Evolutionary conservation across 176 grass and related monocot species (phyloP).

Genomic region (Lolium multiflorum): DNA sequence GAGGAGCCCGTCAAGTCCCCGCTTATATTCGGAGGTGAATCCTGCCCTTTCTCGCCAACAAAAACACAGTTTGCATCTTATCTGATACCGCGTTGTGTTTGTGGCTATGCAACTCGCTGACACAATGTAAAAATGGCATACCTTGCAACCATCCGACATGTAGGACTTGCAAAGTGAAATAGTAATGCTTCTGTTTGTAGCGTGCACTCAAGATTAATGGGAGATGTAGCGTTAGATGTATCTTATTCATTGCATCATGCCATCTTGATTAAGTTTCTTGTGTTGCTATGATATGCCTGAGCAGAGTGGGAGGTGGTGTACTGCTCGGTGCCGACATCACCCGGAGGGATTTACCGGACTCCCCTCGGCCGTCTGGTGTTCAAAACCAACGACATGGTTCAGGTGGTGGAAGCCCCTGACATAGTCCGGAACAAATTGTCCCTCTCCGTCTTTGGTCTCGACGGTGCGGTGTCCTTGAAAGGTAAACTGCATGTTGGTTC

Average conservation of each 20-base stretch:
- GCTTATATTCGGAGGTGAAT: conserved; percentile 86
- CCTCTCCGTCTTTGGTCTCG: conserved; percentile 75
- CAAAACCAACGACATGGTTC: conserved; percentile 87
- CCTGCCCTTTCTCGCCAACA: neutral
- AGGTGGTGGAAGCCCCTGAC: conserved; percentile 84
- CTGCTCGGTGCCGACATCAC: conserved; percentile 87
- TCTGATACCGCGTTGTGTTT: neutral
- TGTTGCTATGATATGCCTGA: neutral
- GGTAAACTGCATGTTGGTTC: conserved; percentile 36
- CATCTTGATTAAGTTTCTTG: neutral
- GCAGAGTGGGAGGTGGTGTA: conserved; percentile 91
- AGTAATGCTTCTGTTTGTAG: neutral
- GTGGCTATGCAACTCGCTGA: neutral
- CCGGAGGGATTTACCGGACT: conserved; percentile 79
- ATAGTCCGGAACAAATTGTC: conserved; percentile 66
- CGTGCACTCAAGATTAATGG: neutral
- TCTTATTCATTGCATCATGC: neutral
- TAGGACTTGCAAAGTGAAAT: neutral
- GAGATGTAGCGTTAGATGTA: neutral
- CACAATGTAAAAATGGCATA: neutral
- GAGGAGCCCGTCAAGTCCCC: conserved; percentile 81
- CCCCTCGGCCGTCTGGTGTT: conserved; percentile 78
- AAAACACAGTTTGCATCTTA: neutral
- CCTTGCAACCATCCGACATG: neutral
- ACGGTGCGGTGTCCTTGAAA: conserved; percentile 83